Evolutionary conservation across 345 rosid species (phyloP).

Genomic region (Bretschneidera sinensis): DNA sequence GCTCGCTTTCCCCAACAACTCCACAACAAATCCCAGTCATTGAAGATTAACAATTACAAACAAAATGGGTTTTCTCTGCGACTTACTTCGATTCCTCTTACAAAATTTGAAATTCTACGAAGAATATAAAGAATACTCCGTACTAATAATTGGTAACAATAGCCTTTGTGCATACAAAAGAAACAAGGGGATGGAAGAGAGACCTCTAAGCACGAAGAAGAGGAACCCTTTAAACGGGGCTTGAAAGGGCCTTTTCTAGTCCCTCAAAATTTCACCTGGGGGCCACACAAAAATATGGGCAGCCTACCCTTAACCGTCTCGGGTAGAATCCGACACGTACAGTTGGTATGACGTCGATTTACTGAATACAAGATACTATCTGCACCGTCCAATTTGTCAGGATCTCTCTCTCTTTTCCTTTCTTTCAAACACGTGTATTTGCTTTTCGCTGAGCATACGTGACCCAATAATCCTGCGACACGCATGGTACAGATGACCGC

Average conservation of each 20-base stretch:
- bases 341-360: constrained; percentile 66
- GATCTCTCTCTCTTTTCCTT: constrained; percentile 8
- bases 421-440: constrained; percentile 33
- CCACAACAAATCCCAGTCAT: constrained; percentile 85
- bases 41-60: neutral
- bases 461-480: constrained; percentile 43
- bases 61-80: neutral
- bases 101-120: neutral
- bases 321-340: constrained; percentile 74
- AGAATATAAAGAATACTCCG: neutral
- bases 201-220: constrained; percentile 6
- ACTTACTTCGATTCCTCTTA: neutral
- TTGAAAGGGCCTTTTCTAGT: no score
- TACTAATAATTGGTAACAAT: no score
- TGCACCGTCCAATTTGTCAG: constrained; percentile 39
- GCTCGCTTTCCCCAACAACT: constrained; percentile 63
- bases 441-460: constrained; percentile 30
- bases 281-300: constrained; percentile 60
- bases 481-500: constrained; percentile 23
- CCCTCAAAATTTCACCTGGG: constrained; percentile 46
- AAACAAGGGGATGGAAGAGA: constrained; percentile 1
- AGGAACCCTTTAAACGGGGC: constrained; percentile 26
- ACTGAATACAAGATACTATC: constrained; percentile 45
- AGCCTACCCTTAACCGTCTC: constrained; percentile 65
- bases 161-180: neutral